These are phyloP conservation scores for Aegilops umbellulata DNA, from an alignment of 176 grass and related monocot genomes.

Conservation along the genomic window DNA sequence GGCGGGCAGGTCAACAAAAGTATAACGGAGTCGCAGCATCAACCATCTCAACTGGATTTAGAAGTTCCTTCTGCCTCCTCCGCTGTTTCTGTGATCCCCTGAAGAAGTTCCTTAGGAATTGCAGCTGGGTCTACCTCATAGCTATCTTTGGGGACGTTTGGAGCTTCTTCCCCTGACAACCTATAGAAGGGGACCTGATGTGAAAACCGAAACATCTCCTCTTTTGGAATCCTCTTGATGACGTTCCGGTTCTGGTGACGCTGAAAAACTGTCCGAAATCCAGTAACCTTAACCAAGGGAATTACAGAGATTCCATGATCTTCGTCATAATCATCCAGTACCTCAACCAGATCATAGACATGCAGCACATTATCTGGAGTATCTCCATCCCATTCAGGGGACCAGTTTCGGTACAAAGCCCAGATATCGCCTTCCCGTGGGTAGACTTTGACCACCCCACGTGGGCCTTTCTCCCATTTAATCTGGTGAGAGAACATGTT, in stretches of 20 bases:
- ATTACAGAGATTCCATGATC: slow-evolving; percentile 47
- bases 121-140: slow-evolving; percentile 31
- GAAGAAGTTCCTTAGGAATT: slow-evolving; percentile 63
- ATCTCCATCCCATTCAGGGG: slow-evolving; percentile 52
- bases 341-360: slow-evolving; percentile 57
- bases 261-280: slow-evolving; percentile 52
- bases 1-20: slow-evolving; percentile 11
- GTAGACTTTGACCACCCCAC: slow-evolving; percentile 55
- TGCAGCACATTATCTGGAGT: slow-evolving; percentile 50
- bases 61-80: slow-evolving; percentile 15
- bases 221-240: slow-evolving; percentile 47
- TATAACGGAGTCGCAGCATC: not conserved
- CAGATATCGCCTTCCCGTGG: slow-evolving; percentile 60
- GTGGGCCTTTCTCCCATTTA: slow-evolving; percentile 34
- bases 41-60: slow-evolving; percentile 25
- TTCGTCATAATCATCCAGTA: slow-evolving; percentile 50
- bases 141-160: slow-evolving; percentile 55
- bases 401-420: slow-evolving; percentile 66
- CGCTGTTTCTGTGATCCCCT: slow-evolving; percentile 22
- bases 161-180: slow-evolving; percentile 57
- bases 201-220: slow-evolving; percentile 71
- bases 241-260: slow-evolving; percentile 26
- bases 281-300: slow-evolving; percentile 52
- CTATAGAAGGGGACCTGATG: slow-evolving; percentile 65
- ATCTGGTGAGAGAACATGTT: slow-evolving; percentile 57